Conservation (phyloP, 305 asterid genomes). For the Withania somnifera region DNA sequence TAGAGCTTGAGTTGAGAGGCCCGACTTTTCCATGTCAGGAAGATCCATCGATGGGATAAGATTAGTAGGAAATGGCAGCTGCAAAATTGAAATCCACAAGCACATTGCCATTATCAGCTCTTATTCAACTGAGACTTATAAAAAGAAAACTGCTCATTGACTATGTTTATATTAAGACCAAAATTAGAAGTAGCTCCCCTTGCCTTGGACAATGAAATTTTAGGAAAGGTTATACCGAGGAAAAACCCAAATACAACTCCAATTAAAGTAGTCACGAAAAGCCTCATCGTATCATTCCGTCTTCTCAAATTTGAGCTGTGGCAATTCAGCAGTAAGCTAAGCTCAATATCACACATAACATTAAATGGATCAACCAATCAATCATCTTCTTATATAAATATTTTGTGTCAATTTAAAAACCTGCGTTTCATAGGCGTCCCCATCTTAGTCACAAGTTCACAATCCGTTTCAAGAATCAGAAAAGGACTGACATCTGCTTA, state of each 20-base stretch:
- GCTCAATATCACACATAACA: neutral
- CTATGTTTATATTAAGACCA: neutral
- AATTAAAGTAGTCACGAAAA: constrained; percentile 50
- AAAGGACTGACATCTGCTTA: neutral
- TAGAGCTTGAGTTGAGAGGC: constrained; percentile 70
- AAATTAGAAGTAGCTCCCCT: constrained; percentile 4
- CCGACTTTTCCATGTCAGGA: constrained; percentile 59
- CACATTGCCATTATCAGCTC: neutral
- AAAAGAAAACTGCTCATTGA: neutral
- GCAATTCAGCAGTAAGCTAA: constrained; percentile 11
- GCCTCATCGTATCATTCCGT: constrained; percentile 67
- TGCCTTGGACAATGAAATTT: constrained; percentile 61
- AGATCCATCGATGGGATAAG: constrained; percentile 56
- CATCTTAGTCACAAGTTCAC: constrained; percentile 3
- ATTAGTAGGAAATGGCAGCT: constrained; percentile 43
- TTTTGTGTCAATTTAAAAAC: neutral
- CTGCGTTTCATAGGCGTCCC: constrained; percentile 13
- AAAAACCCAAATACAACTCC: constrained; percentile 74
- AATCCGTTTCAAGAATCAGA: neutral
- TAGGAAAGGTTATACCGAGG: constrained; percentile 73
- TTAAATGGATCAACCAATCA: neutral
- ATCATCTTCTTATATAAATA: neutral
- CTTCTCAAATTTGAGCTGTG: constrained; percentile 43
- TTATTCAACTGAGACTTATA: neutral
- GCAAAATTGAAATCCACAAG: constrained; percentile 18